These are phyloP conservation scores for Stipa capillata DNA, from an alignment of 176 grass and related monocot genomes.

Conservation along the genomic window DNA sequence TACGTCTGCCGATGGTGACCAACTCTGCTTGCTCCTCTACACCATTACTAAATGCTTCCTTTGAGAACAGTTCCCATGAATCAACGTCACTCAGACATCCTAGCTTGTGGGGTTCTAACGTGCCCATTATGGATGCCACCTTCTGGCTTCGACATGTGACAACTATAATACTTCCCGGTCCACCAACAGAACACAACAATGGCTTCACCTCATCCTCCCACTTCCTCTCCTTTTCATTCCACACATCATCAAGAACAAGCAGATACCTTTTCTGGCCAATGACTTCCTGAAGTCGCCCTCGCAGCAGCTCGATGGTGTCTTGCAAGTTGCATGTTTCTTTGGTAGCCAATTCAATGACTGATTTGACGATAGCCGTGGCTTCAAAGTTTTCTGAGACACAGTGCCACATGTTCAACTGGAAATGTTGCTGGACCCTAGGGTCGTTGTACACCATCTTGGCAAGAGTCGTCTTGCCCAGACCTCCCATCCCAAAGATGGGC, in stretches of 20 bases:
- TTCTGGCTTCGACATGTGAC: background rate
- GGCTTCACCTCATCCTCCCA: slow-evolving; percentile 11
- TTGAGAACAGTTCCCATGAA: background rate
- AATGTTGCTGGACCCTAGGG: background rate
- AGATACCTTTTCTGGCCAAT: slow-evolving; percentile 6
- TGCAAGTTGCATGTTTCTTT: background rate
- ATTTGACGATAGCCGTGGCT: background rate
- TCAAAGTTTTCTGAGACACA: slow-evolving; percentile 31
- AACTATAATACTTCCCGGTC: background rate
- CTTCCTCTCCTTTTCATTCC: background rate
- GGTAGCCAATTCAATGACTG: background rate
- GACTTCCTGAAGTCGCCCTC: accelerated
- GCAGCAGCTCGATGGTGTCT: background rate
- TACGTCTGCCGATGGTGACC: background rate
- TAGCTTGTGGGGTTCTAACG: background rate
- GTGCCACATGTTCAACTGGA: slow-evolving; percentile 27
- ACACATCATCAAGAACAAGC: slow-evolving; percentile 34
- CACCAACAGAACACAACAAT: background rate
- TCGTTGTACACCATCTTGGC: slow-evolving; percentile 40
- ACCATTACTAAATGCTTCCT: background rate
- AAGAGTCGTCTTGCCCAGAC: slow-evolving; percentile 35
- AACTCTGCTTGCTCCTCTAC: background rate
- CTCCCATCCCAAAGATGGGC: slow-evolving; percentile 36
- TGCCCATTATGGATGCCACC: slow-evolving; percentile 9
- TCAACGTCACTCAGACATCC: background rate